Evolutionary conservation across 164 flowering plant species (phyloP).

Genomic region (Platanus orientalis): DNA sequence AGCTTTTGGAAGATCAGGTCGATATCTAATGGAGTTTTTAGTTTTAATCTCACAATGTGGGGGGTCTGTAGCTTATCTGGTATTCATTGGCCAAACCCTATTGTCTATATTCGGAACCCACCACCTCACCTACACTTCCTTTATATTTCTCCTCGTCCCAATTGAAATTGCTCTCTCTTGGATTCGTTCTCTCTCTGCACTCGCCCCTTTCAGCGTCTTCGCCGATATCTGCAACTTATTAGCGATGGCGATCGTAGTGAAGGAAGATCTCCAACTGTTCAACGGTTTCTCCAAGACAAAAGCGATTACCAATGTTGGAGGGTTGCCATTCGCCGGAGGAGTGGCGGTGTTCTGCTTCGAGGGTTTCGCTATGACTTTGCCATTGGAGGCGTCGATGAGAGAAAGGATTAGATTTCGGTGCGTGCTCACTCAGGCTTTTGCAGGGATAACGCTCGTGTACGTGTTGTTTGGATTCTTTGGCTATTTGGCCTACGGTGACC

Average conservation of each 20-base stretch:
- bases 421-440: too few relatives aligned
- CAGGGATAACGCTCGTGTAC: slow-evolving; percentile 8
- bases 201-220: slow-evolving; percentile 26
- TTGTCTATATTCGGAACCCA: too few relatives aligned
- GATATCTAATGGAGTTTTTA: slow-evolving; percentile 20
- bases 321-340: too few relatives aligned
- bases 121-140: background rate
- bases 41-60: too few relatives aligned
- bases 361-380: slow-evolving; percentile 14
- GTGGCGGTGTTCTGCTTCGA: slow-evolving; percentile 35
- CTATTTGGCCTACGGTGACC: slow-evolving; percentile 26
- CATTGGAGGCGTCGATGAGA: slow-evolving; percentile 15
- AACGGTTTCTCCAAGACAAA: slow-evolving; percentile 8
- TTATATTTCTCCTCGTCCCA: slow-evolving; percentile 22
- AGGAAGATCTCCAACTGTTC: slow-evolving; percentile 19
- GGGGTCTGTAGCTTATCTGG: too few relatives aligned
- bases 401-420: slow-evolving; percentile 3
- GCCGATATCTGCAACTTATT: slow-evolving; percentile 22
- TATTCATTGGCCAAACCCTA: too few relatives aligned
- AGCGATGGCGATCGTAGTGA: too few relatives aligned
- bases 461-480: slow-evolving; percentile 7
- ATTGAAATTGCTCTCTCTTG: slow-evolving; percentile 21
- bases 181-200: slow-evolving; percentile 25
- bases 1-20: slow-evolving; percentile 23
- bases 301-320: background rate